phyloP scores from a whole-genome alignment of 495 filamentous ascomycete species.

The Penicillium lagena region DNA sequence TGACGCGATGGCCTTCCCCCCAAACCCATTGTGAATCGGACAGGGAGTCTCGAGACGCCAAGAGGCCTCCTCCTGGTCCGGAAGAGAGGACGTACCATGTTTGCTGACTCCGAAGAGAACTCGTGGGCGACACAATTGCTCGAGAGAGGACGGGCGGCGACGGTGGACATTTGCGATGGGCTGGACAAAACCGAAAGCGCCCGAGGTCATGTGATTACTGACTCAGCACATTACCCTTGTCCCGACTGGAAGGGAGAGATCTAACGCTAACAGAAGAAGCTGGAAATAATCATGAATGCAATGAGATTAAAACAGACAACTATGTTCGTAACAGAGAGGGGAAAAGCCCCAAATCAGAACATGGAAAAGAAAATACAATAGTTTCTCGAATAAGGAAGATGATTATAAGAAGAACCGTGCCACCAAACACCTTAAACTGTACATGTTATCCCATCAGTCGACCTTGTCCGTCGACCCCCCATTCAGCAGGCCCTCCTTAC shows the following conservation, averaged over 20 bases:
- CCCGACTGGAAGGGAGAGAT: too few relatives aligned
- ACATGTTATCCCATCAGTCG: slow-evolving; percentile 52
- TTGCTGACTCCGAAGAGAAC: slow-evolving; percentile 7
- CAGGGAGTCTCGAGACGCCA: neutral
- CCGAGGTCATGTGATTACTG: slow-evolving; percentile 1
- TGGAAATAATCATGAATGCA: too few relatives aligned
- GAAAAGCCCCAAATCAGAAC: slow-evolving; percentile 9
- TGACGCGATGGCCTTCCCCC: neutral
- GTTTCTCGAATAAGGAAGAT: slow-evolving; percentile 20
- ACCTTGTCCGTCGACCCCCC: slow-evolving; percentile 65
- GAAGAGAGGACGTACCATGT: slow-evolving; percentile 23
- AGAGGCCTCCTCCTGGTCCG: neutral
- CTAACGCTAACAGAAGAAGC: too few relatives aligned
- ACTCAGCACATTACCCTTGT: neutral
- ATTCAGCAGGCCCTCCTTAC: slow-evolving; percentile 63
- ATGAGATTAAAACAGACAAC: neutral
- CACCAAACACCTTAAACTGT: slow-evolving; percentile 32
- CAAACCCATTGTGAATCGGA: slow-evolving; percentile 1
- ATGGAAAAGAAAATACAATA: slow-evolving; percentile 18
- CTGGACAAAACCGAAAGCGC: neutral
- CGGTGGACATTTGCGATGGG: too few relatives aligned
- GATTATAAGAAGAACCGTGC: slow-evolving; percentile 17
- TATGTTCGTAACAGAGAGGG: too few relatives aligned
- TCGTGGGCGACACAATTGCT: slow-evolving; percentile 18
- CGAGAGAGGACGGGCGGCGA: too few relatives aligned